Evolutionary conservation across 495 filamentous ascomycete species (phyloP).

Genomic region (Hypoxylon fuscum): DNA sequence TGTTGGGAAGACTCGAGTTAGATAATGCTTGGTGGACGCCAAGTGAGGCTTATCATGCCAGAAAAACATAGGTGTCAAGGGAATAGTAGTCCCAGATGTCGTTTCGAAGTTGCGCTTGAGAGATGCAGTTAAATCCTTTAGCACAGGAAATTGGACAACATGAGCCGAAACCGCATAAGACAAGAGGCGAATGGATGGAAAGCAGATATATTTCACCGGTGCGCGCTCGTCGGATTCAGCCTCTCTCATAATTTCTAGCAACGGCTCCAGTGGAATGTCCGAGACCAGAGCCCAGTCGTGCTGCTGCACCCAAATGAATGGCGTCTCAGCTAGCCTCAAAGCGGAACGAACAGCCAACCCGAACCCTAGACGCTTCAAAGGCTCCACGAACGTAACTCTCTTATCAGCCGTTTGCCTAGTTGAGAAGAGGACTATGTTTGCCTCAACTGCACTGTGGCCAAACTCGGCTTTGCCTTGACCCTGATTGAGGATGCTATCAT

Average conservation of each 20-base stretch:
- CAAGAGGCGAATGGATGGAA: slow-evolving; percentile 54
- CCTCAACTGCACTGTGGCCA: slow-evolving; percentile 42
- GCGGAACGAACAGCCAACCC: slow-evolving; percentile 56
- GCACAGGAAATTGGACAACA: slow-evolving; percentile 47
- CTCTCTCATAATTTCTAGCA: slow-evolving; percentile 52
- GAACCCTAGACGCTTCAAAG: slow-evolving; percentile 53
- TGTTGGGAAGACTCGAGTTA: slow-evolving; percentile 51
- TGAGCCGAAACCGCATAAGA: slow-evolving; percentile 54
- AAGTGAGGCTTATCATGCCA: slow-evolving; percentile 62
- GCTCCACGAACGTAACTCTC: slow-evolving; percentile 54
- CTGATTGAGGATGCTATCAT: slow-evolving; percentile 2
- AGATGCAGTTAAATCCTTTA: slow-evolving; percentile 47
- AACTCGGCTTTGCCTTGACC: slow-evolving; percentile 50
- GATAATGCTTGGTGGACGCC: slow-evolving; percentile 54
- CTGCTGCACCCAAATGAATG: slow-evolving; percentile 61
- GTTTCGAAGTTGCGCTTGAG: slow-evolving; percentile 49
- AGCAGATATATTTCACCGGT: slow-evolving; percentile 53
- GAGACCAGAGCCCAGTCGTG: slow-evolving; percentile 57
- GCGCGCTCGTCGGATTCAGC: slow-evolving; percentile 23
- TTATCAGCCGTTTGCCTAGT: slow-evolving; percentile 45
- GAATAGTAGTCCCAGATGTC: slow-evolving; percentile 37
- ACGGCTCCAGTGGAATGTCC: slow-evolving; percentile 48
- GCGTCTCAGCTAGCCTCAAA: slow-evolving; percentile 50
- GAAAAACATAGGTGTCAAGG: slow-evolving; percentile 59
- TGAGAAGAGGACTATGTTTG: slow-evolving; percentile 48